Conservation (phyloP, 352 stramenopile species). For the Globisporangium yorkense region DNA sequence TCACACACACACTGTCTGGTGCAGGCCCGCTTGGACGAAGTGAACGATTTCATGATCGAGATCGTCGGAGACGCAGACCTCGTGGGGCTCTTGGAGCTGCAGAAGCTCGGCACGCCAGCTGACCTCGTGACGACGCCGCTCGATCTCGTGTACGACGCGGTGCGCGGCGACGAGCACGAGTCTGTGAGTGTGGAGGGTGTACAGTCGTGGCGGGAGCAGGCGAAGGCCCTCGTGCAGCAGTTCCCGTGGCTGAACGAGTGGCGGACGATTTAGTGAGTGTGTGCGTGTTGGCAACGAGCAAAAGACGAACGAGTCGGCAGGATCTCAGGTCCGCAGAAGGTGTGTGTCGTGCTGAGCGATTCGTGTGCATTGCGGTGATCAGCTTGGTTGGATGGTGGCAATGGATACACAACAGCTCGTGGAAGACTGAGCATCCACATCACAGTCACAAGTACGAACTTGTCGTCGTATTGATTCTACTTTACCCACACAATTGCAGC, state of each 20-base stretch:
- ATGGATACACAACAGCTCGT: no score
- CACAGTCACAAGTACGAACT: no score
- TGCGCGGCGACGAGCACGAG: slow-evolving; percentile 11
- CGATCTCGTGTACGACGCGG: slow-evolving; percentile 56
- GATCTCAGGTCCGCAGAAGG: no score
- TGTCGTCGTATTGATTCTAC: no score
- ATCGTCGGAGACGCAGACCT: slow-evolving; percentile 45
- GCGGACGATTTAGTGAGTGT: slow-evolving; percentile 49
- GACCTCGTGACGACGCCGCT: slow-evolving; percentile 64
- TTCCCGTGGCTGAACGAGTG: slow-evolving; percentile 71
- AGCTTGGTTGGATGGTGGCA: no score
- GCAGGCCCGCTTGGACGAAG: slow-evolving; percentile 63
- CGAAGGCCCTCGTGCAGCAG: slow-evolving; percentile 29
- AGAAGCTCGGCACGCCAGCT: slow-evolving; percentile 77
- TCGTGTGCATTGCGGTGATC: no score
- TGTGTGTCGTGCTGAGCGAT: no score
- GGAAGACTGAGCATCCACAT: no score
- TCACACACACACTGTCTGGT: background rate
- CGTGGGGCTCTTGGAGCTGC: slow-evolving; percentile 49
- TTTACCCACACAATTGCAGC: background rate
- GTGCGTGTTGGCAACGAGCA: background rate
- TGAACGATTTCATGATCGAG: slow-evolving; percentile 77
- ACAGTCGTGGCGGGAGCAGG: slow-evolving; percentile 40
- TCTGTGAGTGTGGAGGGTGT: slow-evolving; percentile 29
- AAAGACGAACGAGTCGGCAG: no score